A percentile compares a stretch with the other conserved stretches of the same genome.
Evolutionary conservation across 257 asterid species (phyloP).

Genomic region (Nyctanthes arbortristis): DNA sequence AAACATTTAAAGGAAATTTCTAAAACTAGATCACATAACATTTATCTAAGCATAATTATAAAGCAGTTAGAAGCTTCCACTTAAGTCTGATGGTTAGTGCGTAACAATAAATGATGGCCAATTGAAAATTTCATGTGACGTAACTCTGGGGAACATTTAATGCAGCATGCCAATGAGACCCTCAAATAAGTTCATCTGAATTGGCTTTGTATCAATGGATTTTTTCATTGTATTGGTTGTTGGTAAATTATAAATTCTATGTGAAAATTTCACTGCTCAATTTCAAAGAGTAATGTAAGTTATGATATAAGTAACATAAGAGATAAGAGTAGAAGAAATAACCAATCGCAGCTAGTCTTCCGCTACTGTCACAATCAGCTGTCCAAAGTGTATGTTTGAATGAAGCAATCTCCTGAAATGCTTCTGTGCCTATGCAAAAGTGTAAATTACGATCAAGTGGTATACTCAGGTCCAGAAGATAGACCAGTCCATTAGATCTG

Average conservation of each 20-base stretch:
- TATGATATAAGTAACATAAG: conserved; percentile 13
- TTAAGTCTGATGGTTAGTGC: neutral
- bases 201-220: no score
- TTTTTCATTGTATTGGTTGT: conserved; percentile 16
- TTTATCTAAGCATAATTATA: conserved; percentile 12
- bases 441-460: conserved; percentile 45
- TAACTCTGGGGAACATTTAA: neutral
- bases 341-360: conserved; percentile 65
- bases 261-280: conserved; percentile 2
- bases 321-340: conserved; percentile 36
- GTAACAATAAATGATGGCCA: conserved; percentile 6
- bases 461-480: conserved; percentile 57
- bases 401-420: conserved; percentile 42
- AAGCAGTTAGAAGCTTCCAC: neutral
- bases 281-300: neutral
- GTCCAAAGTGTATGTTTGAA: conserved; percentile 73
- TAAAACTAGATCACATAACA: neutral
- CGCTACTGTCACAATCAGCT: conserved; percentile 66
- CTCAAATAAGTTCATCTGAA: no score
- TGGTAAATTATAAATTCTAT: conserved; percentile 3
- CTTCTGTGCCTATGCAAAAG: conserved; percentile 24
- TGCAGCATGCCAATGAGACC: no score
- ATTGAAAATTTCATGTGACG: neutral
- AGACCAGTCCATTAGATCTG: conserved; percentile 63
- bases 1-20: conserved; percentile 16